A percentile compares a stretch with the other conserved stretches of the same genome.
phyloP scores from a whole-genome alignment of 208 protist genomes.

The Trypanosoma caninum region DNA sequence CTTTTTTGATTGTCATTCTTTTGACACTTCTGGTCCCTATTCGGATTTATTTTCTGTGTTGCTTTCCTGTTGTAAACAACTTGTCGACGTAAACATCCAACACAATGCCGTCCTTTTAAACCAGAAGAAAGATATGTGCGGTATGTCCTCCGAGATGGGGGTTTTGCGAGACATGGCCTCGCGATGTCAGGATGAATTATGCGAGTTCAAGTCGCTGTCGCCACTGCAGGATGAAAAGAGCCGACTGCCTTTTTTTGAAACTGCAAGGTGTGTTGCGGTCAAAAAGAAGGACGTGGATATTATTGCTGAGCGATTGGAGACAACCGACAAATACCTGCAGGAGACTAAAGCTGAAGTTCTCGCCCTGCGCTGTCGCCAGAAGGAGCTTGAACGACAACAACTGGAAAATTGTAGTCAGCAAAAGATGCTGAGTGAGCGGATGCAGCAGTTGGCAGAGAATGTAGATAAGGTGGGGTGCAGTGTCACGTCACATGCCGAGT shows the following conservation, averaged over 20 bases:
- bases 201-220: neutral
- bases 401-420: neutral
- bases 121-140: constrained; percentile 17
- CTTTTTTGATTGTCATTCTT: constrained; percentile 52
- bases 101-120: constrained; percentile 15
- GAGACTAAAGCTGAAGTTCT: neutral
- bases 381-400: neutral
- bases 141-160: constrained; percentile 18
- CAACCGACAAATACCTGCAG: neutral
- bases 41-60: constrained; percentile 66
- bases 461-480: constrained; percentile 9
- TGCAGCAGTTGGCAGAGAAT: constrained; percentile 14
- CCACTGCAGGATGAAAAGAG: too few relatives aligned
- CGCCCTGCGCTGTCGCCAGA: neutral
- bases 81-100: constrained; percentile 39
- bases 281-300: neutral
- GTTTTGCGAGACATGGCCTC: constrained; percentile 2
- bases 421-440: neutral
- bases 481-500: constrained; percentile 7
- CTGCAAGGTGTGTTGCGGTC: neutral
- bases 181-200: constrained; percentile 14
- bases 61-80: constrained; percentile 52
- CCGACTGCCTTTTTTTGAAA: neutral
- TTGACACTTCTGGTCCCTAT: constrained; percentile 71
- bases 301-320: neutral